Evolutionary conservation across 306 rosid genomes (phyloP), one percentile per base, ranked within the genome.

Genomic region (Sesbania bispinosa): DNA sequence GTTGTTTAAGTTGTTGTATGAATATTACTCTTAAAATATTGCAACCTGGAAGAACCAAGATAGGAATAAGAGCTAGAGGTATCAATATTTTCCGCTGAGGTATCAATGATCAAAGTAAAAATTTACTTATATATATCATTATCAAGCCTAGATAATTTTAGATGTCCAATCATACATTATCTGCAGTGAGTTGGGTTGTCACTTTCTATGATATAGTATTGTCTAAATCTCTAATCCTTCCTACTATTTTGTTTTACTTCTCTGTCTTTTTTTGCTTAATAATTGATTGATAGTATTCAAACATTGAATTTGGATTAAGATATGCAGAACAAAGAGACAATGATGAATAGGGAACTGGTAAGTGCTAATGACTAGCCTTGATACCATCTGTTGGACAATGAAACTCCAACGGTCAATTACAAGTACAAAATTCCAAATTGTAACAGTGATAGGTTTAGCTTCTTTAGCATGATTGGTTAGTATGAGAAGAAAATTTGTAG

Each of bases 111-210:
- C 52, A 67, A 76, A 59, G 36, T 14, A 69, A 50, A 10, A 33
- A 38, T 10, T 39, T 38, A 23, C 27, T 14, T n/a, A 46, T 69
- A 53, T 42, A 75, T 55, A 51, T 75, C 57, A 62, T 38, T 64
- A 33, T 73, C 33, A 61, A 33, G 58, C 42, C 52, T 39, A 20
- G 30, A 13, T 70, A 26, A 24, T 57, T 67, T 23, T 66, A 42
- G 21, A 43, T 53, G 58, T 65, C 68, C 27, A 38, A n/a, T 74
- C 48, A 71, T 15, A 48, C 62, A 50, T 29, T 62, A 59, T 50
- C 5, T 65, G 60, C 45, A 41, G 43, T 71, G 57, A 66, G 76
- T 48, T 76, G 39, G 62, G 64, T 60, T 65, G 74, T 73, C 79
- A 81, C 77, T 61, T 62, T 20, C 47, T 30, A 32, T 50, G 29